Conservation (phyloP, 2,329 filamentous ascomycete genomes). For the Colletotrichum chrysophilum region DNA sequence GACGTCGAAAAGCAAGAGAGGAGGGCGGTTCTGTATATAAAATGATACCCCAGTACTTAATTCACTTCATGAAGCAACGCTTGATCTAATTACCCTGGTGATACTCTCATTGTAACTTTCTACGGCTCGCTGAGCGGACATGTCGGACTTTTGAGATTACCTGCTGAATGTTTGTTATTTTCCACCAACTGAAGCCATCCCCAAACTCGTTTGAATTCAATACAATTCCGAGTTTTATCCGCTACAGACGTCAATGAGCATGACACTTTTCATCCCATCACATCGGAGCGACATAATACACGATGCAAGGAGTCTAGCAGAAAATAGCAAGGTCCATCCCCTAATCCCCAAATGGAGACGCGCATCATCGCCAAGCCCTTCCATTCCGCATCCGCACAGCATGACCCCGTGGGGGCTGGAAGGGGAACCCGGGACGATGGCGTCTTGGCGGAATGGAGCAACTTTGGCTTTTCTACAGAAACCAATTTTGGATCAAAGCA, state of each 20-base stretch:
- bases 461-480: background rate
- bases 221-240: background rate
- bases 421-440: background rate
- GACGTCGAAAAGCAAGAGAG: background rate
- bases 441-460: background rate
- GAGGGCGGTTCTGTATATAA: conserved; percentile 13
- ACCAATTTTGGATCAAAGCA: background rate
- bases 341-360: background rate
- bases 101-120: fast-evolving
- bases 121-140: background rate
- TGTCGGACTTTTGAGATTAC: fast-evolving
- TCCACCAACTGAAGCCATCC: background rate
- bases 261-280: background rate
- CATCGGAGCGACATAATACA: background rate
- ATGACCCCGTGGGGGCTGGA: background rate
- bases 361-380: background rate
- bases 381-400: background rate
- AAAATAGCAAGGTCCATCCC: background rate
- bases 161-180: background rate
- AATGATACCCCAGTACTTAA: conserved; percentile 21
- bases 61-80: background rate
- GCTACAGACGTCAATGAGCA: background rate
- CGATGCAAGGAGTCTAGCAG: background rate
- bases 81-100: background rate
- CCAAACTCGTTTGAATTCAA: background rate